Conservation (phyloP, 805 yeast species). For the Yarrowia sp. region DNA sequence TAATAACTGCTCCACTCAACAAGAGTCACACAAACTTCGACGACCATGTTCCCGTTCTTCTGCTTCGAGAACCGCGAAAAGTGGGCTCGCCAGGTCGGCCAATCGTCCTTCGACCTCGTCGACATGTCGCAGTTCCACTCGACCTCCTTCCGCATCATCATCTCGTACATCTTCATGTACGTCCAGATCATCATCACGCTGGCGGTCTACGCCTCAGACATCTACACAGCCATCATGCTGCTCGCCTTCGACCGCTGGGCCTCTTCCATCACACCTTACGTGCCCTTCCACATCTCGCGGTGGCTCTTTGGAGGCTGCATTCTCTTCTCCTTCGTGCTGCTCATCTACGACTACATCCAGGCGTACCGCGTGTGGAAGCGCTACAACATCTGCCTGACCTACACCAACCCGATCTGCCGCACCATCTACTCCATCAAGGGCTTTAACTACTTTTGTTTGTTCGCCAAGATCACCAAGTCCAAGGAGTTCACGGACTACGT, state of each 20-base stretch:
- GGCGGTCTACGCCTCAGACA: conserved; percentile 60
- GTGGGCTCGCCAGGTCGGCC: conserved; percentile 33
- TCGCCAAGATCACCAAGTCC: conserved; percentile 65
- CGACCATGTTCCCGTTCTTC: conserved; percentile 4
- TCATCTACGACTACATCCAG: conserved; percentile 55
- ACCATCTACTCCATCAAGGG: conserved; percentile 53
- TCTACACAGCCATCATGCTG: conserved; percentile 73
- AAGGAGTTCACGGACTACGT: conserved; percentile 62
- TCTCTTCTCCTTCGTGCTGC: conserved; percentile 59
- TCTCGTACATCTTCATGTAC: conserved; percentile 39
- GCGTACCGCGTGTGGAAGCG: conserved; percentile 60
- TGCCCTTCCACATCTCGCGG: conserved; percentile 51
- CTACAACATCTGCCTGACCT: conserved; percentile 64
- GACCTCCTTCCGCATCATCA: conserved; percentile 33
- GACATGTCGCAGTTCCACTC: conserved; percentile 32
- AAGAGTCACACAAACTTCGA: neutral
- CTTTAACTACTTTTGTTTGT: conserved; percentile 70
- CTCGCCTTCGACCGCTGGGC: conserved; percentile 73
- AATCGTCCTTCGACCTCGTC: conserved; percentile 32
- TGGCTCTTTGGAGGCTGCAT: conserved; percentile 85
- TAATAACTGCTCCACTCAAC: neutral
- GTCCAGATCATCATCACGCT: conserved; percentile 49
- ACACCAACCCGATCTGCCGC: conserved; percentile 64
- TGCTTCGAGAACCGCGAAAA: conserved; percentile 26
- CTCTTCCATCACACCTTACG: conserved; percentile 47